Base-by-base conservation (phyloP, 352 stramenopile species). In the Pythium dissimile region DNA sequence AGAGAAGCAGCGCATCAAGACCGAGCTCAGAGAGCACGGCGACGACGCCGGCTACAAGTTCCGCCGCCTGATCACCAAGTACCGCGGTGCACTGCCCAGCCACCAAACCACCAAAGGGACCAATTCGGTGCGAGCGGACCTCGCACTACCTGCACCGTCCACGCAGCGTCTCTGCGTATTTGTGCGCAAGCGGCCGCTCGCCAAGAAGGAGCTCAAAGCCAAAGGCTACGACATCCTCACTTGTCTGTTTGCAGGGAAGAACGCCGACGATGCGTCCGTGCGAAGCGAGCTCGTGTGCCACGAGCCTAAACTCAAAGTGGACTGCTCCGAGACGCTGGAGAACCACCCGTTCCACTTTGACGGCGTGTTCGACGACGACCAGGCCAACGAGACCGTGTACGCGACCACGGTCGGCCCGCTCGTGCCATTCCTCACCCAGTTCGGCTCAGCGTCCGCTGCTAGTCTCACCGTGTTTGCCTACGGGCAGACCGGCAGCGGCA, bases 391-490 rank as follows among this genome's bases (percentile, higher is more conserved):
- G 35, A 71, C 96, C 15, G 84, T 99, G 15, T 99, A 99, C 66
- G 42, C 81, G 5, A 50, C 73, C 9, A 80, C 79, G 1, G 74
- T 90, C 3, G 77, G 77, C 0, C 78, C 78, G 0, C 67, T 88
- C 54, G 50, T 92, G 16, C 77, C 77, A 3, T 84, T 66, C 46
- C 59, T 89, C 26, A 35, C 77, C 43, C 32, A 21, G 34, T 75
- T 28, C 1, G 23, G 57, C 54, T 54, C 41, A 2, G 11, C 48
- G 26, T 66, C 56, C 0, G 71, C 38, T 62, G 69, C 64, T 3
- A 83, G 57, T 18, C 56, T 97, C 0, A 99, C 95, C 0, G 88
- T 98, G 21, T 99, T 99, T 75, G 96, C 95, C 2, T 99, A 99
- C 75, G 97, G 97, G 8, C 96, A 99, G 78, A 98, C 93, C 6